A percentile compares a stretch with the other conserved stretches of the same genome.
These are phyloP conservation scores for Simmondsia chinensis DNA, from an alignment of 148 eudicot species.

Conservation along the genomic window DNA sequence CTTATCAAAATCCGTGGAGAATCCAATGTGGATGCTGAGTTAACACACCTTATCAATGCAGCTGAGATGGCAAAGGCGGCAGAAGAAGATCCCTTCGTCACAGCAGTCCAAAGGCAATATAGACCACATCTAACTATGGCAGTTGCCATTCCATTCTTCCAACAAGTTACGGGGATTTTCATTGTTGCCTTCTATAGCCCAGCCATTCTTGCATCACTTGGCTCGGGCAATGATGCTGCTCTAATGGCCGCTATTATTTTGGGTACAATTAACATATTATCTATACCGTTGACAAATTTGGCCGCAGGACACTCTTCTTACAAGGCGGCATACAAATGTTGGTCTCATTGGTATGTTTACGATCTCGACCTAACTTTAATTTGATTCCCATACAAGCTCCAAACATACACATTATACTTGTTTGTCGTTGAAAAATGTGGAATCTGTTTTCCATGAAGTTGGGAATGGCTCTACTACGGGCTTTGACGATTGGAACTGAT, in stretches of 20 bases:
- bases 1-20: conserved; percentile 24
- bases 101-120: conserved; percentile 29
- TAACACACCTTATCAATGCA: conserved; percentile 22
- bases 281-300: conserved; percentile 31
- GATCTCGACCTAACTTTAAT: too few relatives aligned
- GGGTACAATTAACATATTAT: conserved; percentile 20
- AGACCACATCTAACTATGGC: conserved; percentile 43
- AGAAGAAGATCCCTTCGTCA: conserved; percentile 21
- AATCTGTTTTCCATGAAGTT: too few relatives aligned
- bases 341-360: background rate
- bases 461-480: conserved; percentile 20
- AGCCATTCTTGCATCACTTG: conserved; percentile 28
- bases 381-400: too few relatives aligned
- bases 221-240: conserved; percentile 28
- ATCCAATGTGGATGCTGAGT: conserved; percentile 21
- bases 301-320: conserved; percentile 30
- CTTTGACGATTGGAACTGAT: conserved; percentile 1
- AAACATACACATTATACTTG: too few relatives aligned
- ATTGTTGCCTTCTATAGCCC: conserved; percentile 44
- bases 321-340: conserved; percentile 44
- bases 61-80: conserved; percentile 17
- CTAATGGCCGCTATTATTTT: conserved; percentile 26
- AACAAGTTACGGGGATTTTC: conserved; percentile 41
- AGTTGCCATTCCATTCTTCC: conserved; percentile 33
- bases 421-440: too few relatives aligned